phyloP scores from a whole-genome alignment of 192 early-diverging fungal species.

The Entomortierella beljakovae region DNA sequence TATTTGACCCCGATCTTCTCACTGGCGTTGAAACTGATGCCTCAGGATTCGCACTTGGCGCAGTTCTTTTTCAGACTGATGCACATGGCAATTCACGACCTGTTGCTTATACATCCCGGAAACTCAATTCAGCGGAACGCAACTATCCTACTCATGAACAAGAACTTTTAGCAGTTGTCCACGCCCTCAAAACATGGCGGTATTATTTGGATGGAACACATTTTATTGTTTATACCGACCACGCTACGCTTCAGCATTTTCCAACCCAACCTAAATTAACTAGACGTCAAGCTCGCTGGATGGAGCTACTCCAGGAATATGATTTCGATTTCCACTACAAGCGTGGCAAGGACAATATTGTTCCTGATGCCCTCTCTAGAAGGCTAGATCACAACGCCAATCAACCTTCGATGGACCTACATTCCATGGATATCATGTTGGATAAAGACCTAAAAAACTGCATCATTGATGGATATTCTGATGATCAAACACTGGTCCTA shows the following conservation, averaged over 20 bases:
- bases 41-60: conserved; percentile 51
- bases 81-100: conserved; percentile 32
- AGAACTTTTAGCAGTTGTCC: conserved; percentile 58
- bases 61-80: conserved; percentile 47
- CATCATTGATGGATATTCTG: neutral
- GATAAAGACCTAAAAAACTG: neutral
- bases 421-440: neutral
- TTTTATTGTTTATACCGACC: too few species aligned
- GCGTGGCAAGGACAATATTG: conserved; percentile 26
- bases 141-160: conserved; percentile 49
- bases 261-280: conserved; percentile 46
- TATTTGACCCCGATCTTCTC: conserved; percentile 28
- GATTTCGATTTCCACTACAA: conserved; percentile 32
- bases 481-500: conserved; percentile 3
- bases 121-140: conserved; percentile 26
- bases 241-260: conserved; percentile 55
- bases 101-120: conserved; percentile 42
- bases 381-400: conserved; percentile 15
- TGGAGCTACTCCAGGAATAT: too few species aligned
- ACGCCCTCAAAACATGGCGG: conserved; percentile 47
- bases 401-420: neutral
- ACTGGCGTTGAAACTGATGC: conserved; percentile 54
- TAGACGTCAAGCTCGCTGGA: conserved; percentile 22
- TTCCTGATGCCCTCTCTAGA: conserved; percentile 51
- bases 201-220: conserved; percentile 31